Base-by-base conservation (phyloP, 2,329 filamentous ascomycete species). In the Alternaria infectoria region DNA sequence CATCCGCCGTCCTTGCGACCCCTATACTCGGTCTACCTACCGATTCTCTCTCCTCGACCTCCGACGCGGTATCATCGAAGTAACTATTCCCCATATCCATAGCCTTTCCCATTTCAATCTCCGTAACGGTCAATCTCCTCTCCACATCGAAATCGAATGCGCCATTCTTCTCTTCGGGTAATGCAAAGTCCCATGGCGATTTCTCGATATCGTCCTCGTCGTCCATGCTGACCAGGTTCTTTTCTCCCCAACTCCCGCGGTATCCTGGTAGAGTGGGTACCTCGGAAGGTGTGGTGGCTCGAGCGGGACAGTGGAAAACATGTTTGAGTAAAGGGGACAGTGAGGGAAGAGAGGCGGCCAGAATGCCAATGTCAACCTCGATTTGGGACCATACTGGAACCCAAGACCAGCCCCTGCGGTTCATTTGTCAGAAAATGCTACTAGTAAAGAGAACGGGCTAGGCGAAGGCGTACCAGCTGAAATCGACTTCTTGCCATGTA, bases 311-410 rank as follows among this genome's bases (percentile, higher is more conserved):
- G 36, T 57, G 17, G 60, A 57, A 56, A 61, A 63, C 50, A n/a
- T 67, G 66, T 43, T 71, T 71, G 10, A 77, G 36, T 3, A 75
- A 55, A 5, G 73, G 74, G 3, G 61, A 72, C 3, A 76, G 62
- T 19, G 72, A 71, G 6, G 74, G 72, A 5, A 76, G 69, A 12
- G 71, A 74, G 2, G 73, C 74, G 6, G 72, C 73, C 10, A 76
- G 32, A 40, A 77, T 75, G 47, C 72, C 67, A 3, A 73, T 60
- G 47, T 75, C 71, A 50, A 77, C 73, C 64, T 77, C 74, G 44
- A 77, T 73, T 43, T 77, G 72, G 2, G 73, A 75, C 74, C 74
- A 76, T 2, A 75, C 69, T 8, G 73, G 71, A 5, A 75, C 65
- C 72, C 72, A 75, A 12, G 69, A 66, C 69, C 72, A 73, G 21